phyloP scores from a whole-genome alignment of 305 asterid species.

The Solanum aculeatissimum region DNA sequence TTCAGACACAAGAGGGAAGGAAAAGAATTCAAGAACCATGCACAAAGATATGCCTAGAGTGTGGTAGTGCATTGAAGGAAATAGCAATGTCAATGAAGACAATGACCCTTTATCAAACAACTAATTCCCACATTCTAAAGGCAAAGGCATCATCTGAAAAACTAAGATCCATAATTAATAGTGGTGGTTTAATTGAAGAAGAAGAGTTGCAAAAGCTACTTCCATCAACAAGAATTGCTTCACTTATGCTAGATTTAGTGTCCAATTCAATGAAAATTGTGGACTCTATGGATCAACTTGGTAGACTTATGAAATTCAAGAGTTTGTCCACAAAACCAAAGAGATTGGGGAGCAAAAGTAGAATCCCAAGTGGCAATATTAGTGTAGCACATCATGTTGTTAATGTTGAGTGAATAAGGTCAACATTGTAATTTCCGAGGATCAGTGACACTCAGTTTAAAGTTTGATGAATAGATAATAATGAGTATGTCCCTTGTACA shows the following conservation, averaged over 20 bases:
- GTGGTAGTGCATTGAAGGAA: conserved; percentile 32
- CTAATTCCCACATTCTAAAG: conserved; percentile 17
- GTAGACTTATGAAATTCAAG: background rate
- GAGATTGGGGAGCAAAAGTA: background rate
- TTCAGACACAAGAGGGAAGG: conserved; percentile 29
- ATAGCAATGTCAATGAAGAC: conserved; percentile 30
- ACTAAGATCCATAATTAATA: background rate
- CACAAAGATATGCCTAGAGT: conserved; percentile 29
- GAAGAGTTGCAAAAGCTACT: background rate
- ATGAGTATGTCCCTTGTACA: no score
- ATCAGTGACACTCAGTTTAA: background rate
- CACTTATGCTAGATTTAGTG: background rate
- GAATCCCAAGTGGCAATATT: background rate
- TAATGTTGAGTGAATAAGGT: background rate
- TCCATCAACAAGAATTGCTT: background rate
- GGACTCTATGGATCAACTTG: background rate
- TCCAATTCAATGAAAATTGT: background rate
- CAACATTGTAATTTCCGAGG: background rate
- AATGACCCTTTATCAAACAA: conserved; percentile 27
- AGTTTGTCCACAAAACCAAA: background rate
- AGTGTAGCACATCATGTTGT: background rate
- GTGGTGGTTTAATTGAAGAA: background rate
- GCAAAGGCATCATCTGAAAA: background rate
- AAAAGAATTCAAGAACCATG: conserved; percentile 26
- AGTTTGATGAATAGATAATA: background rate